These are phyloP conservation scores for Zarea fungicola DNA, from an alignment of 2,329 filamentous ascomycete genomes.

Conservation along the genomic window DNA sequence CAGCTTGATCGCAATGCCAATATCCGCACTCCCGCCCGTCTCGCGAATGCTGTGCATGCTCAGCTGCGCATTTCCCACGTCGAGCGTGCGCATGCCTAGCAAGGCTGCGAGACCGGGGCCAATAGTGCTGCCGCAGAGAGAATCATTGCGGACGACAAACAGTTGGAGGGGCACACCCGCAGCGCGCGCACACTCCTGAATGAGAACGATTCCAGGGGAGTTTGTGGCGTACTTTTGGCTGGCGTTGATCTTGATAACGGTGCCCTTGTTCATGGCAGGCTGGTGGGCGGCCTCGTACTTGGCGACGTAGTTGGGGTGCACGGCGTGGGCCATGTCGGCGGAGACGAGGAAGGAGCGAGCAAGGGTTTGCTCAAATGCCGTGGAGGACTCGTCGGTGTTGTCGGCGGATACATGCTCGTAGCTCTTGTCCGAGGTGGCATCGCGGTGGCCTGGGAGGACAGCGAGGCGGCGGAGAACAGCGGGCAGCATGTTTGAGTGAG, in stretches of 20 bases:
- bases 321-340: slow-evolving; percentile 94
- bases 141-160: slow-evolving; percentile 95
- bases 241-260: slow-evolving; percentile 96
- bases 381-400: slow-evolving; percentile 55
- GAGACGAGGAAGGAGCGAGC: slow-evolving; percentile 89
- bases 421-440: slow-evolving; percentile 59
- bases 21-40: slow-evolving; percentile 82
- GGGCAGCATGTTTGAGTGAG: slow-evolving; percentile 86
- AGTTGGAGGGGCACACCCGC: slow-evolving; percentile 83
- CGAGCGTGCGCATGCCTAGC: slow-evolving; percentile 81
- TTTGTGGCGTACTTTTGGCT: slow-evolving; percentile 97
- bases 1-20: slow-evolving; percentile 77
- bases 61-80: slow-evolving; percentile 89
- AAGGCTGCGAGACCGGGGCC: slow-evolving; percentile 92
- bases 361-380: slow-evolving; percentile 89
- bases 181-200: slow-evolving; percentile 77
- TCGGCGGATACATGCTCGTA: slow-evolving; percentile 55
- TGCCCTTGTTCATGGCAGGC: slow-evolving; percentile 93
- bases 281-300: slow-evolving; percentile 92
- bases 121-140: slow-evolving; percentile 90
- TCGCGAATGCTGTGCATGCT: slow-evolving; percentile 97
- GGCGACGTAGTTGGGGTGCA: slow-evolving; percentile 88
- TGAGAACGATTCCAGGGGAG: slow-evolving; percentile 84
- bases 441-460: slow-evolving; percentile 62
- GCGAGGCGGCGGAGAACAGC: slow-evolving; percentile 82